Evolutionary conservation across 2,329 filamentous ascomycete genomes (phyloP).

Genomic region (Sporothrix pseudoabietina): DNA sequence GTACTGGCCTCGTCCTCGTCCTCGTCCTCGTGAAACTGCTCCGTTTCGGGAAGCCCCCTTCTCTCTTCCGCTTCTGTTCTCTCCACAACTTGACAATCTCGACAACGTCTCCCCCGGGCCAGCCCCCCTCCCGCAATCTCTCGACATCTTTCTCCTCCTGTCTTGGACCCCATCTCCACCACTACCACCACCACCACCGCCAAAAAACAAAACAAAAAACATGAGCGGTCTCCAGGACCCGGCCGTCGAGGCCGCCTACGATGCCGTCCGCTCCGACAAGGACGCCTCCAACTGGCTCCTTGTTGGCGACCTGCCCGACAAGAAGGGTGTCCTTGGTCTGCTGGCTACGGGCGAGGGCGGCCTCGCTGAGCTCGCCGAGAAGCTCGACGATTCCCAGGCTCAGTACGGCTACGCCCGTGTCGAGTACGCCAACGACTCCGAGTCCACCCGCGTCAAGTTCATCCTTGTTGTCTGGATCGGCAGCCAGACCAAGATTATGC

Average conservation of each 20-base stretch:
- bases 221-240: conserved; percentile 62
- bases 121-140: not conserved
- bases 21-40: conserved; percentile 11
- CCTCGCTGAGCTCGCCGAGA: conserved; percentile 57
- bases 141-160: not conserved
- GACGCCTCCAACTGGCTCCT: conserved; percentile 68
- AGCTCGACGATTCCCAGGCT: conserved; percentile 61
- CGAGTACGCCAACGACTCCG: conserved; percentile 71
- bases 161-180: not conserved
- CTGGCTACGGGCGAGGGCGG: conserved; percentile 62
- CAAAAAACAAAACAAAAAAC: too few species aligned
- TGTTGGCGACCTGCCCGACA: conserved; percentile 60
- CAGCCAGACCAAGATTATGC: conserved; percentile 65
- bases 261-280: conserved; percentile 68
- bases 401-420: conserved; percentile 68
- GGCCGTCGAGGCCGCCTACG: conserved; percentile 66
- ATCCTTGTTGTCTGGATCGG: conserved; percentile 70
- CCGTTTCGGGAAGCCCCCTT: conserved; percentile 1
- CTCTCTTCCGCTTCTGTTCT: conserved; percentile 4
- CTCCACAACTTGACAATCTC: not conserved
- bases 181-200: not conserved
- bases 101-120: not conserved
- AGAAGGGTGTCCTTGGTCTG: conserved; percentile 58
- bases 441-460: conserved; percentile 70
- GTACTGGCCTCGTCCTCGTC: not conserved